phyloP scores from a whole-genome alignment of 2,329 filamentous ascomycete genomes.

The Corynespora cassiicola region DNA sequence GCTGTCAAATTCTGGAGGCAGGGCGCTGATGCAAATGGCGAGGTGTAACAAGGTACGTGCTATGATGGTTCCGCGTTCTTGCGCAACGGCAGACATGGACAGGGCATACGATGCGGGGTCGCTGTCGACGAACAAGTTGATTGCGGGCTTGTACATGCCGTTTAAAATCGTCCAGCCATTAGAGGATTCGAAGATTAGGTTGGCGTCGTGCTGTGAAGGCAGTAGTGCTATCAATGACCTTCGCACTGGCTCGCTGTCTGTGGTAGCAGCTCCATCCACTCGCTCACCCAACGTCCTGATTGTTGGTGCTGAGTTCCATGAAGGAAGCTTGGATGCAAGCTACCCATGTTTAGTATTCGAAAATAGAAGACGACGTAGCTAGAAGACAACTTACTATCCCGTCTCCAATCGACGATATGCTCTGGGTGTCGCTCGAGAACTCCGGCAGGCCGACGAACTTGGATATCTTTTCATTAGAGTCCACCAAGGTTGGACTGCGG shows the following conservation, averaged over 20 bases:
- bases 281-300: conserved; percentile 30
- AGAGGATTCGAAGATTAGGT: conserved; percentile 43
- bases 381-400: conserved; percentile 33
- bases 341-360: conserved; percentile 11
- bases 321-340: conserved; percentile 29
- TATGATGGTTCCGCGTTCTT: conserved; percentile 36
- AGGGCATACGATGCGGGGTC: conserved; percentile 41
- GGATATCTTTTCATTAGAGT: conserved; percentile 25
- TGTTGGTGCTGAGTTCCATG: conserved; percentile 39
- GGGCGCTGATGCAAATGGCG: conserved; percentile 39
- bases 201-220: conserved; percentile 43
- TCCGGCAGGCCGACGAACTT: conserved; percentile 23
- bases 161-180: conserved; percentile 44
- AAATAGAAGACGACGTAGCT: not conserved
- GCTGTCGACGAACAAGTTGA: conserved; percentile 36
- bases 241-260: conserved; percentile 24
- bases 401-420: conserved; percentile 34
- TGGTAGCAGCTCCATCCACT: conserved; percentile 10
- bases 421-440: conserved; percentile 30
- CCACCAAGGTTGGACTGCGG: conserved; percentile 26
- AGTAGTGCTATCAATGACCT: conserved; percentile 32
- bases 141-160: conserved; percentile 34
- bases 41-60: conserved; percentile 43
- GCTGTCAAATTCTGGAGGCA: conserved; percentile 39
- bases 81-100: conserved; percentile 35